These are phyloP conservation scores for Yamadazyma spencermartinsiae DNA, from an alignment of 1,139 yeast genomes.

Conservation along the genomic window DNA sequence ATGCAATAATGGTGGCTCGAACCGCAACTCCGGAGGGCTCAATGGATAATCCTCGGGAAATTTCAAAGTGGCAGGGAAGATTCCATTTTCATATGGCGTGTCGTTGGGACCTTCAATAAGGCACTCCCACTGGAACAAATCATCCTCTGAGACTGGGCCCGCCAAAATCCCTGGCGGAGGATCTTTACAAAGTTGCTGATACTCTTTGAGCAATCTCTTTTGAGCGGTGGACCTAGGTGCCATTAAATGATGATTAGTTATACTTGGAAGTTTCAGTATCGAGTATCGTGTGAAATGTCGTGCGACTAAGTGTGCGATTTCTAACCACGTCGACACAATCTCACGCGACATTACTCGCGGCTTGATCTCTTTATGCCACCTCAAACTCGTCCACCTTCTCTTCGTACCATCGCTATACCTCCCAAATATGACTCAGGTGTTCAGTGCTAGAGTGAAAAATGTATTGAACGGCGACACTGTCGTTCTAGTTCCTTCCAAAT, in stretches of 20 bases:
- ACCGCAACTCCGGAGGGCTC: conserved; percentile 83
- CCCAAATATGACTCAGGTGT: conserved; percentile 9
- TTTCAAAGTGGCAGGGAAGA: conserved; percentile 78
- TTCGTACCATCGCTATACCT: background rate
- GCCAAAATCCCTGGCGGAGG: conserved; percentile 97
- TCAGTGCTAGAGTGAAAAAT: conserved; percentile 64
- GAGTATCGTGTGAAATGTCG: background rate
- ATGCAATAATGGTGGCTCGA: conserved; percentile 83
- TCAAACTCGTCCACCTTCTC: background rate
- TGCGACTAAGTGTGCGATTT: background rate
- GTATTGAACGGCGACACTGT: conserved; percentile 78
- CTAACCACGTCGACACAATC: background rate
- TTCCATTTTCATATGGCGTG: conserved; percentile 91
- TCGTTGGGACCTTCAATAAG: conserved; percentile 90
- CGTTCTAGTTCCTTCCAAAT: conserved; percentile 57
- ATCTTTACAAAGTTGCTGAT: conserved; percentile 79
- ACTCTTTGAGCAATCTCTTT: conserved; percentile 81
- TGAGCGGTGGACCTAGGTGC: conserved; percentile 72
- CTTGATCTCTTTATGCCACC: background rate
- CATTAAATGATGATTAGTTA: conserved; percentile 26
- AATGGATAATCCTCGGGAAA: conserved; percentile 92
- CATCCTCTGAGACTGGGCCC: conserved; percentile 81
- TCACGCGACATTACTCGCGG: background rate
- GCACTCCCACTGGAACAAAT: conserved; percentile 89
- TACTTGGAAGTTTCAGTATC: no score